Conservation (phyloP, 345 rosid species). For the Sisymbrium altissimum region DNA sequence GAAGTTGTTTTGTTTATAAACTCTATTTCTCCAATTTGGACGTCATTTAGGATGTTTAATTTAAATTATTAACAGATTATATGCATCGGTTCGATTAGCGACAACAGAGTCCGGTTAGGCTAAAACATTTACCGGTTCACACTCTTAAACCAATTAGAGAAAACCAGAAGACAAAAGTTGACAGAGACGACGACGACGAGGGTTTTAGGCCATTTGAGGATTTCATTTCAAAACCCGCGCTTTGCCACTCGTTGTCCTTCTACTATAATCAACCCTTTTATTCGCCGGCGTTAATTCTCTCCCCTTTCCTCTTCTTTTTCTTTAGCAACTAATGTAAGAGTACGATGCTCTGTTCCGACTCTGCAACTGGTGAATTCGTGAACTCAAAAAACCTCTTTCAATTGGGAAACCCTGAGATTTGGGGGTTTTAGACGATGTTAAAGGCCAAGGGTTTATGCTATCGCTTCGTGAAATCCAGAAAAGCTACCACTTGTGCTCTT, state of each 20-base stretch:
- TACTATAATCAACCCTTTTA: slow-evolving; percentile 6
- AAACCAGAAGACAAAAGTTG: background rate
- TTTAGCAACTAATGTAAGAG: background rate
- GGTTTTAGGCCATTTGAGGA: slow-evolving; percentile 12
- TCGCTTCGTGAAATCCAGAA: slow-evolving; percentile 35
- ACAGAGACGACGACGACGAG: slow-evolving; percentile 21
- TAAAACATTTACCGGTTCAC: background rate
- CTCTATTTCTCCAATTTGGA: no score
- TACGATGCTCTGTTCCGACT: slow-evolving; percentile 9
- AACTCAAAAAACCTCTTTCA: slow-evolving; percentile 14
- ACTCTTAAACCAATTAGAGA: slow-evolving; percentile 5
- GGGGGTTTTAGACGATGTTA: slow-evolving; percentile 29
- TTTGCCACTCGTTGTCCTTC: slow-evolving; percentile 4
- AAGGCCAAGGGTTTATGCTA: slow-evolving; percentile 19
- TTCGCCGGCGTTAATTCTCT: background rate
- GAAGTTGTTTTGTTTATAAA: no score
- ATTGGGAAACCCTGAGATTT: slow-evolving; percentile 7
- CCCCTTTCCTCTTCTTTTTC: background rate
- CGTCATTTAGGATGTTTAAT: no score
- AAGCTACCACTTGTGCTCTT: slow-evolving; percentile 36
- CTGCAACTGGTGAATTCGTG: slow-evolving; percentile 6
- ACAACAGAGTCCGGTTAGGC: background rate
- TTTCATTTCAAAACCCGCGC: slow-evolving; percentile 27
- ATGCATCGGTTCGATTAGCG: background rate
- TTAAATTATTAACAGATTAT: no score